Evolutionary conservation across 1,284 basidiomycete species (phyloP).

Genomic region (Erythrobasidium hasegawianum): DNA sequence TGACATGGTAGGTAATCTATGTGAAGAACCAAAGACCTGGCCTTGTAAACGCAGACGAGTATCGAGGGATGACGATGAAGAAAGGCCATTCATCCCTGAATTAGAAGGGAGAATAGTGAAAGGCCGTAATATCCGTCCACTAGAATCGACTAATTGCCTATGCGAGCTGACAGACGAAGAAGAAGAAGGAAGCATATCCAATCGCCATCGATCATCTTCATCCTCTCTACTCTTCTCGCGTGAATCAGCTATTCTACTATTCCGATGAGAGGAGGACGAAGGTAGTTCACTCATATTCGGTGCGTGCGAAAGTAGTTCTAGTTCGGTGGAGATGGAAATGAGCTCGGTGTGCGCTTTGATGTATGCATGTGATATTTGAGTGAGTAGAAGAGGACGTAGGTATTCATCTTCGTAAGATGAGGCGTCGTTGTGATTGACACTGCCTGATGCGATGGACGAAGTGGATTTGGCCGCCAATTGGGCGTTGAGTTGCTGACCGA

Average conservation of each 20-base stretch:
- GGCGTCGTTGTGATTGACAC: constrained; percentile 56
- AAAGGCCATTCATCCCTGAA: constrained; percentile 25
- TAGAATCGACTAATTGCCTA: constrained; percentile 13
- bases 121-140: constrained; percentile 55
- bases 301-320: constrained; percentile 61
- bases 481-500: constrained; percentile 39
- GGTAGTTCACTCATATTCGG: constrained; percentile 50
- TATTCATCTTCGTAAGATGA: constrained; percentile 60
- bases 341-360: constrained; percentile 66
- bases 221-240: constrained; percentile 44
- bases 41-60: constrained; percentile 64
- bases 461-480: constrained; percentile 42
- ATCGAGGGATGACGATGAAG: constrained; percentile 38
- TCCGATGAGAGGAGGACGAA: neutral
- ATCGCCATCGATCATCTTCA: constrained; percentile 65
- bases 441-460: constrained; percentile 56
- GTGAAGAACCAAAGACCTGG: constrained; percentile 80
- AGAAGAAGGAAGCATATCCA: constrained; percentile 57
- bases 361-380: constrained; percentile 69
- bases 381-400: constrained; percentile 62
- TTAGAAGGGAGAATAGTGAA: constrained; percentile 82
- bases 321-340: constrained; percentile 67
- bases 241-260: neutral
- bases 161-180: neutral
- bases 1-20: constrained; percentile 89